A percentile compares a stretch with the other conserved stretches of the same genome.
Conservation (phyloP, 1,284 basidiomycete species). For the Apiotrichum gracile region DNA sequence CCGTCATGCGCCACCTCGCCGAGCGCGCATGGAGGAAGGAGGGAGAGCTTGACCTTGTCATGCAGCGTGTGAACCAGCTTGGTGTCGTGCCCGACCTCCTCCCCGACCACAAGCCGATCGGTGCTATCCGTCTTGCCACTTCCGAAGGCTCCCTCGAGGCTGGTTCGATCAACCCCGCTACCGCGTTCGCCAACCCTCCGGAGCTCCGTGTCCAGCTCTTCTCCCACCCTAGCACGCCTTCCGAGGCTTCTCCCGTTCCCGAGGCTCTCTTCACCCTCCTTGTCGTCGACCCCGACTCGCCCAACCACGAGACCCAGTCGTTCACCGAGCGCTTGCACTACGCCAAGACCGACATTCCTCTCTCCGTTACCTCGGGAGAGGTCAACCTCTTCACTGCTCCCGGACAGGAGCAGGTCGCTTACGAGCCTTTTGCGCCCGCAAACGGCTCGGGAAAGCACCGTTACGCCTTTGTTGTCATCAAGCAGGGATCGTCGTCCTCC, state of each 20-base stretch:
- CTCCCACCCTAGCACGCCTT: conserved; percentile 20
- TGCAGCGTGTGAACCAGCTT: conserved; percentile 89
- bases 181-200: conserved; percentile 47
- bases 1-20: conserved; percentile 70
- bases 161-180: conserved; percentile 60
- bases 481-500: conserved; percentile 17
- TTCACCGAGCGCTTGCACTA: conserved; percentile 79
- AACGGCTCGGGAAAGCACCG: conserved; percentile 34
- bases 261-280: conserved; percentile 81
- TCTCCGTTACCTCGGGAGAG: conserved; percentile 58
- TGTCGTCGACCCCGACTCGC: conserved; percentile 83
- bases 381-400: conserved; percentile 40
- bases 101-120: conserved; percentile 61
- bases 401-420: conserved; percentile 29
- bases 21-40: conserved; percentile 81
- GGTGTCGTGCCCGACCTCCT: conserved; percentile 81
- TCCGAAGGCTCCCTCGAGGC: conserved; percentile 59
- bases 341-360: conserved; percentile 77
- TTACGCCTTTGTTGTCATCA: conserved; percentile 32
- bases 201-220: conserved; percentile 23
- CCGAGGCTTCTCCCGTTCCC: conserved; percentile 53
- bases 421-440: conserved; percentile 39
- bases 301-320: conserved; percentile 59
- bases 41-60: conserved; percentile 76
- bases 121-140: conserved; percentile 31